Conservation (phyloP, 306 rosid genomes). For the Corylus avellana region DNA sequence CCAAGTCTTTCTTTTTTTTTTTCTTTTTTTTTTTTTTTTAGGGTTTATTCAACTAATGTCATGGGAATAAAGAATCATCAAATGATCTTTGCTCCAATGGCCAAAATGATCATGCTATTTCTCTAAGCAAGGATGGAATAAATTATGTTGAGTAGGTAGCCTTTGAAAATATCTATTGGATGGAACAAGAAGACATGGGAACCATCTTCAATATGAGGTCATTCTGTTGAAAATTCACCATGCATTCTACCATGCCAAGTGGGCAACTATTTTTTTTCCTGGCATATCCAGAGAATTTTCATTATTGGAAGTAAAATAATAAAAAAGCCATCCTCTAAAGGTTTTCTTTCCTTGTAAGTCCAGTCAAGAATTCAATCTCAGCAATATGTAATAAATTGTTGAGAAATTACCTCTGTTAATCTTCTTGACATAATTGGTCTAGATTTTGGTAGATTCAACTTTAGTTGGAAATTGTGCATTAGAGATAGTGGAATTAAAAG, state of each 20-base stretch:
- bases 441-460: not conserved
- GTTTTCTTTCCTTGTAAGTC: not conserved
- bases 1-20: not conserved
- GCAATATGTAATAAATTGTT: not conserved
- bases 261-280: conserved; percentile 18
- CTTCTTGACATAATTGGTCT: not conserved
- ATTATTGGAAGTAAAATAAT: not conserved
- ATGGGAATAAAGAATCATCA: conserved; percentile 8
- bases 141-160: conserved; percentile 33
- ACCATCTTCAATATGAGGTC: conserved; percentile 17
- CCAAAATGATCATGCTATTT: conserved; percentile 44
- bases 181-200: conserved; percentile 21
- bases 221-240: conserved; percentile 11
- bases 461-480: not conserved
- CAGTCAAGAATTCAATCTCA: not conserved
- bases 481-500: not conserved
- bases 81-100: conserved; percentile 34
- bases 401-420: not conserved
- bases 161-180: conserved; percentile 22
- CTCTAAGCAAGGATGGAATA: conserved; percentile 32
- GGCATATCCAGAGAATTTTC: not conserved
- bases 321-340: not conserved
- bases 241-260: conserved; percentile 24
- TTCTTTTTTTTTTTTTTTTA: conserved; percentile 5
- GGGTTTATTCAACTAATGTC: conserved; percentile 18